Evolutionary conservation across 176 grass and related monocot species (phyloP).

Genomic region (Stipa capillata): DNA sequence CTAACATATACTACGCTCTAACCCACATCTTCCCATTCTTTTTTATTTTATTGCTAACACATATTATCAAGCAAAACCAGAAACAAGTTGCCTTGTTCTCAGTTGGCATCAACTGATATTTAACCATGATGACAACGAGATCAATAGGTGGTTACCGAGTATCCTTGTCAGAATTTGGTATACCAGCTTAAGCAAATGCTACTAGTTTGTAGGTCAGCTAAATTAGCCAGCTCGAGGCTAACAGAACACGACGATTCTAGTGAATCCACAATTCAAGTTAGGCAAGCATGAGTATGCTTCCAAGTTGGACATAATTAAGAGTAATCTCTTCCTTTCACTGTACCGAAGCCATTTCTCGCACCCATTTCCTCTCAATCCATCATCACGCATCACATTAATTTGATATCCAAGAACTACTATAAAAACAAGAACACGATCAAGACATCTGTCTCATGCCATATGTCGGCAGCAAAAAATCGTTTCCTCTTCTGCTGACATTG

Average conservation of each 20-base stretch:
- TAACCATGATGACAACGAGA: too few species aligned
- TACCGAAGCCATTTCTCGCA: too few species aligned
- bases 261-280: neutral
- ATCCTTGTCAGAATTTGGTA: neutral
- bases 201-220: neutral
- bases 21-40: too few species aligned
- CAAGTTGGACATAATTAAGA: neutral
- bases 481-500: neutral
- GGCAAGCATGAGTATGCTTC: neutral
- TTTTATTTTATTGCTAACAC: neutral
- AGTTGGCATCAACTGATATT: neutral
- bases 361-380: neutral
- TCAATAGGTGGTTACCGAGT: neutral
- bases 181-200: neutral
- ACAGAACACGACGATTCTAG: neutral
- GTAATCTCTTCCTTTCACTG: too few species aligned
- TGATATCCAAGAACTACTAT: too few species aligned
- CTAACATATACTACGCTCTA: too few species aligned
- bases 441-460: neutral
- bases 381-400: constrained; percentile 21
- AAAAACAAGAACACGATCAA: too few species aligned
- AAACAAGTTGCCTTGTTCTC: neutral
- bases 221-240: neutral
- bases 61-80: neutral
- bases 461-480: neutral